phyloP scores from a whole-genome alignment of 2,329 filamentous ascomycete species.

The Periconia digitata region DNA sequence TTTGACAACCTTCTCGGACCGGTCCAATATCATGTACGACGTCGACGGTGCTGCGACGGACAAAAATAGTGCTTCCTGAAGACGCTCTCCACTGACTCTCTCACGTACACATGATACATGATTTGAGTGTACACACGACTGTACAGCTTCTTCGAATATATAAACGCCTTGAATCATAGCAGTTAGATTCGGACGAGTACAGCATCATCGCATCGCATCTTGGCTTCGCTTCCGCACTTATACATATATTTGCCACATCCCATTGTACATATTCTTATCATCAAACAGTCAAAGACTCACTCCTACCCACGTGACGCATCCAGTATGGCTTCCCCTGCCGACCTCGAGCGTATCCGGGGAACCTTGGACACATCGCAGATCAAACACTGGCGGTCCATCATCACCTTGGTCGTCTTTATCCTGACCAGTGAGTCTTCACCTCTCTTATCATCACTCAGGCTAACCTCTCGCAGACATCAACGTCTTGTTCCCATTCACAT shows the following conservation, averaged over 20 bases:
- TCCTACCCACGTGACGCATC: too few relatives aligned
- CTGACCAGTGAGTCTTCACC: slow-evolving; percentile 63
- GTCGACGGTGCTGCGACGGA: neutral
- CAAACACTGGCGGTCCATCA: slow-evolving; percentile 66
- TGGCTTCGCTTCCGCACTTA: neutral
- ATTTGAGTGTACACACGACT: neutral
- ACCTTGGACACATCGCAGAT: slow-evolving; percentile 59
- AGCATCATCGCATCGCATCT: neutral
- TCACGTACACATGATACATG: neutral
- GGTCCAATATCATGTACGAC: neutral
- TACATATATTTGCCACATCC: too few relatives aligned
- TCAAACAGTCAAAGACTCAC: too few relatives aligned
- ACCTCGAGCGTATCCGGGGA: neutral
- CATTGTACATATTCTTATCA: too few relatives aligned
- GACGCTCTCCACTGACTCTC: neutral
- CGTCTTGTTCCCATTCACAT: slow-evolving; percentile 69
- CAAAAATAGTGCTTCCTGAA: neutral
- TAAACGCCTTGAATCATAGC: neutral
- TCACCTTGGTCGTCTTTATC: slow-evolving; percentile 70
- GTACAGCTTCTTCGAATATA: neutral
- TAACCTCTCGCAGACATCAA: slow-evolving; percentile 58
- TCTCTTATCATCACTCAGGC: neutral
- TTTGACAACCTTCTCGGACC: neutral
- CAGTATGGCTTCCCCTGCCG: neutral
- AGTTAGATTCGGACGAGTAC: neutral